phyloP scores from a whole-genome alignment of 192 early-diverging fungal genomes.

The Radiomyces spectabilis region DNA sequence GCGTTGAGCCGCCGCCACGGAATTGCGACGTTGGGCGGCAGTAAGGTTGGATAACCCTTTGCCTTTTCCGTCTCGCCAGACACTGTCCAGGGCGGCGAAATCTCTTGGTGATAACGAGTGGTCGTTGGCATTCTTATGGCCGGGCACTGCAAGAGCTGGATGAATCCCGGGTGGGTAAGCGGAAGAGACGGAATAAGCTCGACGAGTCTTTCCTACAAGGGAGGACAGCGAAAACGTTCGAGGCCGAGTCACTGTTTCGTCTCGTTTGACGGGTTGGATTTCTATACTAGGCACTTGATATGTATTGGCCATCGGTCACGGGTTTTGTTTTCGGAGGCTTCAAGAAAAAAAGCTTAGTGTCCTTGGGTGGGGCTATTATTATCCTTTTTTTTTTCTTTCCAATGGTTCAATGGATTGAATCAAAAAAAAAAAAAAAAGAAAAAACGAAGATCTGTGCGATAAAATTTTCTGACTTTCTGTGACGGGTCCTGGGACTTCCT shows the following conservation, averaged over 20 bases:
- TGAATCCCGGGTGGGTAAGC: constrained; percentile 16
- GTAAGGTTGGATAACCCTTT: not conserved
- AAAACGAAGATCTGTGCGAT: not conserved
- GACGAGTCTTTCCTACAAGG: constrained; percentile 12
- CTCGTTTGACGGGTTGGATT: no score
- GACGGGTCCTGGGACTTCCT: no score
- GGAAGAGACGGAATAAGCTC: constrained; percentile 28
- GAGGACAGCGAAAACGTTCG: constrained; percentile 7
- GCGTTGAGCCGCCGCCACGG: constrained; percentile 4
- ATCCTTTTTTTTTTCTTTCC: not conserved
- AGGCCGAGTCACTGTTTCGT: constrained; percentile 1
- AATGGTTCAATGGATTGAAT: not conserved
- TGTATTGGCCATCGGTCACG: no score
- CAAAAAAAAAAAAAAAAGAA: constrained; percentile 5
- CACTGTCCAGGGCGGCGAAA: not conserved
- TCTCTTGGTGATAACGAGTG: no score
- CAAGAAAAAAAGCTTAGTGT: no score
- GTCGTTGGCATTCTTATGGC: no score
- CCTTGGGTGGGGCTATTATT: no score
- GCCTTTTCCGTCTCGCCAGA: no score
- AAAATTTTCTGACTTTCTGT: no score
- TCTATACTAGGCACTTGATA: not conserved
- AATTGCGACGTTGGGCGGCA: constrained; percentile 9
- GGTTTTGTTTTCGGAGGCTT: no score
- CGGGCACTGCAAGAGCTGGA: constrained; percentile 4